A percentile compares a stretch with the other conserved stretches of the same genome.
Evolutionary conservation across 1,139 yeast species (phyloP).

Genomic region (Geotrichum aggregatum): DNA sequence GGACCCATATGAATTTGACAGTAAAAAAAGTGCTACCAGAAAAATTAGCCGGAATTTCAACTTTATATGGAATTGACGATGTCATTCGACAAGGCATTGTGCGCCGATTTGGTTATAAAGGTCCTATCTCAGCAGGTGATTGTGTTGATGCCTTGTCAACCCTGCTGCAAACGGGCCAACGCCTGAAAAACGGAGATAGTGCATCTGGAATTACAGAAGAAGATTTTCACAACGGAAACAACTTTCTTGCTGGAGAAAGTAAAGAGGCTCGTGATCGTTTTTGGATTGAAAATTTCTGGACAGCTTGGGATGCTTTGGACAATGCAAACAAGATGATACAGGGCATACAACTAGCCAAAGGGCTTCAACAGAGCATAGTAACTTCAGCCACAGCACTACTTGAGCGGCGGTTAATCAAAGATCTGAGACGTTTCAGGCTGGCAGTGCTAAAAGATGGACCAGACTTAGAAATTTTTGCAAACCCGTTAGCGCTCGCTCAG

Average conservation of each 20-base stretch:
- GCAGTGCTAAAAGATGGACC: constrained; percentile 91
- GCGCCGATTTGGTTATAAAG: constrained; percentile 80
- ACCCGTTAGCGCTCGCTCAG: constrained; percentile 79
- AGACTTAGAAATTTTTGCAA: constrained; percentile 68
- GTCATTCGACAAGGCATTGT: constrained; percentile 82
- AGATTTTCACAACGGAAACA: constrained; percentile 12
- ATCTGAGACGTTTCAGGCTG: constrained; percentile 72
- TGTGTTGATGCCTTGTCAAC: constrained; percentile 88
- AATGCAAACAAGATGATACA: constrained; percentile 56
- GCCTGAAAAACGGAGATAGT: constrained; percentile 17
- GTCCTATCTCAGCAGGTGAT: constrained; percentile 87
- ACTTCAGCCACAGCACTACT: constrained; percentile 83
- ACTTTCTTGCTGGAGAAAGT: constrained; percentile 26
- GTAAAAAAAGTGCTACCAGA: constrained; percentile 69
- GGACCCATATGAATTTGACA: constrained; percentile 84
- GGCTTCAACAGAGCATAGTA: constrained; percentile 78
- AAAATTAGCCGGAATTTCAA: constrained; percentile 66
- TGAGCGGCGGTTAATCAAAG: constrained; percentile 75
- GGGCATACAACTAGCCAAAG: constrained; percentile 78
- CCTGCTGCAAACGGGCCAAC: constrained; percentile 54
- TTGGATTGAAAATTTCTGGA: constrained; percentile 91
- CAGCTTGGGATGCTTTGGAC: constrained; percentile 88
- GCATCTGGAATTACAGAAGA: constrained; percentile 7
- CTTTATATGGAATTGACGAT: constrained; percentile 76
- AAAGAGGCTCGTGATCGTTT: constrained; percentile 52